Evolutionary conservation across 2,329 filamentous ascomycete species (phyloP).

Genomic region (Hypoxylon sp.): DNA sequence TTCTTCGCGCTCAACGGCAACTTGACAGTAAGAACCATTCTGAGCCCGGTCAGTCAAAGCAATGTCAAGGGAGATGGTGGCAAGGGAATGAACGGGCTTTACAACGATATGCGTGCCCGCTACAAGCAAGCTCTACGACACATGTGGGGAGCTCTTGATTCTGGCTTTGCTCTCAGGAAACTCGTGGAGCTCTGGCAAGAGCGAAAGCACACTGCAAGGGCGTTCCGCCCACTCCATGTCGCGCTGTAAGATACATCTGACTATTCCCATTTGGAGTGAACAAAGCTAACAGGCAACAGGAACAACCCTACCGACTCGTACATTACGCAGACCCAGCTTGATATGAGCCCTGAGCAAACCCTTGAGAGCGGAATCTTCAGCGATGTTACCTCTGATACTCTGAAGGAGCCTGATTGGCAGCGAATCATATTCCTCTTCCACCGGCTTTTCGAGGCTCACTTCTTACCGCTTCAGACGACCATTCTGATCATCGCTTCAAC

Average conservation of each 20-base stretch:
- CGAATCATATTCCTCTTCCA: slow-evolving; percentile 71
- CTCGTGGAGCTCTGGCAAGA: slow-evolving; percentile 68
- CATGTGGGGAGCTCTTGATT: slow-evolving; percentile 81
- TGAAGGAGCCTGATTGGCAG: slow-evolving; percentile 66
- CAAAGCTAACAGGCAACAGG: slow-evolving; percentile 47
- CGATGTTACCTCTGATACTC: slow-evolving; percentile 64
- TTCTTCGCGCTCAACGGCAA: slow-evolving; percentile 81
- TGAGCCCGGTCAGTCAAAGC: slow-evolving; percentile 78
- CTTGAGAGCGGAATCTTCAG: slow-evolving; percentile 67
- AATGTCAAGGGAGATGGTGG: slow-evolving; percentile 74
- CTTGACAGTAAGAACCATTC: slow-evolving; percentile 71
- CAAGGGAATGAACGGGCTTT: slow-evolving; percentile 65
- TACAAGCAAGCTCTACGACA: slow-evolving; percentile 80
- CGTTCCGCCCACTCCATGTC: slow-evolving; percentile 68
- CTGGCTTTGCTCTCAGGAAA: slow-evolving; percentile 73
- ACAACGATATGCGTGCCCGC: slow-evolving; percentile 71
- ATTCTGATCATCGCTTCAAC: slow-evolving; percentile 73
- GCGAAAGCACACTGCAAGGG: slow-evolving; percentile 66
- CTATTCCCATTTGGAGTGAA: not conserved
- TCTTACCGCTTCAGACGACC: slow-evolving; percentile 75
- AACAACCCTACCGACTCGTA: slow-evolving; percentile 61
- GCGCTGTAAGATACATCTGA: slow-evolving; percentile 53
- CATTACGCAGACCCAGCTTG: slow-evolving; percentile 60
- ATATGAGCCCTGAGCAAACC: slow-evolving; percentile 56
- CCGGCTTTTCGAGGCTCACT: slow-evolving; percentile 80